Evolutionary conservation across 2,329 filamentous ascomycete species (phyloP).

Genomic region (Albifimbria verrucaria): DNA sequence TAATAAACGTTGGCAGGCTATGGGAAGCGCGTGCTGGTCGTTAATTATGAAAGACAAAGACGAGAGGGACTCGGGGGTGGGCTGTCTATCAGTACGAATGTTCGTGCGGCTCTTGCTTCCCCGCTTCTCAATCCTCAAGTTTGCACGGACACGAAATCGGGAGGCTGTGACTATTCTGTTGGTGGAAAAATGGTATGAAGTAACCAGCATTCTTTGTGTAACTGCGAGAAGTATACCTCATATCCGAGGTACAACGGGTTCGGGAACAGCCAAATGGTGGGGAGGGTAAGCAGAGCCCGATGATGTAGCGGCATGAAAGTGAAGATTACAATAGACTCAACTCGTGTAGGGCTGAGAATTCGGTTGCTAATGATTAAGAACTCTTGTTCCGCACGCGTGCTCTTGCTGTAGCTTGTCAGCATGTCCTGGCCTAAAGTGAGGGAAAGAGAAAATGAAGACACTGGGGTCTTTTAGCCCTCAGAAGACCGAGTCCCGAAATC

Average conservation of each 20-base stretch:
- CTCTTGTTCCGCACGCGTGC: not conserved
- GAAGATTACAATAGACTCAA: not conserved
- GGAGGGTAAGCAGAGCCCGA: not conserved
- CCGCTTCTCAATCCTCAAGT: not conserved
- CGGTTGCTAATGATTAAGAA: not conserved
- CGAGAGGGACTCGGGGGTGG: not conserved
- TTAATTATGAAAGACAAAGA: not conserved
- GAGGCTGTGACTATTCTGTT: not conserved
- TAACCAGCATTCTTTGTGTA: not conserved
- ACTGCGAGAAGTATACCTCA: not conserved
- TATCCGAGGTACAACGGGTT: not conserved
- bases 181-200: not conserved
- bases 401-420: not conserved
- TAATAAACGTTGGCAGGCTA: not conserved
- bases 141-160: not conserved
- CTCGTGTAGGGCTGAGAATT: not conserved
- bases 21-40: not conserved
- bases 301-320: not conserved
- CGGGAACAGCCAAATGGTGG: not conserved
- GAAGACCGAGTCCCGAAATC: not conserved
- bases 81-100: not conserved
- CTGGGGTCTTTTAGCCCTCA: not conserved
- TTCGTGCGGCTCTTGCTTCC: not conserved
- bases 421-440: not conserved
- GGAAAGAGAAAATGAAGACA: not conserved